Conservation (phyloP, 2,329 filamentous ascomycete genomes). For the Paraconiothyrium brasiliense region DNA sequence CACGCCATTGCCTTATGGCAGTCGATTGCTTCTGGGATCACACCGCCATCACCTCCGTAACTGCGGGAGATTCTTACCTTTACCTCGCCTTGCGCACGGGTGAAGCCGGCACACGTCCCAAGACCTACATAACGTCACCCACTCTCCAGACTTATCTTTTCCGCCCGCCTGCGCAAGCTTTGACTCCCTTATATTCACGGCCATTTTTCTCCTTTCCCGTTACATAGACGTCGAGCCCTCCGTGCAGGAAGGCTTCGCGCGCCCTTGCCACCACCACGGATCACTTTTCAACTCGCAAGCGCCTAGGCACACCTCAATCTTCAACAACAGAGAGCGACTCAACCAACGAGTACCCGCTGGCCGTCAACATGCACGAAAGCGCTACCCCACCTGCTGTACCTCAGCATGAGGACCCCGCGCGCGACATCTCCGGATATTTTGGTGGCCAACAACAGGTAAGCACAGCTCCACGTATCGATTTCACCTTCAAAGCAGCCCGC, state of each 20-base stretch:
- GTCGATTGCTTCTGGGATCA: neutral
- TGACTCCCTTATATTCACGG: neutral
- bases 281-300: neutral
- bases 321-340: slow-evolving; percentile 3
- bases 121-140: neutral
- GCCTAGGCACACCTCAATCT: slow-evolving; percentile 2
- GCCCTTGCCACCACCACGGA: slow-evolving; percentile 3
- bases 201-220: neutral
- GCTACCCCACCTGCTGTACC: neutral
- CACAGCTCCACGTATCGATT: neutral
- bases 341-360: neutral
- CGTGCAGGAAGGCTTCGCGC: slow-evolving; percentile 3
- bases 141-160: neutral
- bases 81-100: neutral
- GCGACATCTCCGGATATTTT: slow-evolving; percentile 9
- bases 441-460: slow-evolving; percentile 9
- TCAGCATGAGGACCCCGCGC: slow-evolving; percentile 1
- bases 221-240: neutral
- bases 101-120: neutral
- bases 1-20: neutral
- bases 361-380: slow-evolving; percentile 1
- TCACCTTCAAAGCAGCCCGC: no score
- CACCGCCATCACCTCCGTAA: neutral
- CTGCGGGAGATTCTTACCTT: slow-evolving; percentile 2
- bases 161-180: neutral